Percentiles rank a stretch among this genome's conserved stretches.
phyloP scores from a whole-genome alignment of 371 early-diverging fungal genomes.

The Circinella minor region DNA sequence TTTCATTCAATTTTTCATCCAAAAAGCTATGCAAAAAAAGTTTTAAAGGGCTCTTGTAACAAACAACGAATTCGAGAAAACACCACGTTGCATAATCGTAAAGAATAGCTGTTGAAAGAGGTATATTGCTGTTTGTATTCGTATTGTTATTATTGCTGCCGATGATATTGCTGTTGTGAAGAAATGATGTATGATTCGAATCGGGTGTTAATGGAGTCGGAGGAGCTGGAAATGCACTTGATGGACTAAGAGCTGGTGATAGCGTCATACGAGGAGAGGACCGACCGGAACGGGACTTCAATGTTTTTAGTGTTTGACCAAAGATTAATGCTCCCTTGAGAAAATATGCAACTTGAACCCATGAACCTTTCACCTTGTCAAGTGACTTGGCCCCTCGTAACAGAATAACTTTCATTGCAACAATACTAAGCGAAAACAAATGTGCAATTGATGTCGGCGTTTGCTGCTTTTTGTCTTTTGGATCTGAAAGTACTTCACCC shows the following conservation, averaged over 20 bases:
- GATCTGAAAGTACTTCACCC: constrained; percentile 17
- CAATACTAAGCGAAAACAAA: constrained; percentile 50
- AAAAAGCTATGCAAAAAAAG: constrained; percentile 56
- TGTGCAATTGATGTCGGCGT: constrained; percentile 34
- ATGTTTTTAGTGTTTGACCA: constrained; percentile 38
- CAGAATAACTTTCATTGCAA: constrained; percentile 60
- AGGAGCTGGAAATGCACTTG: constrained; percentile 10
- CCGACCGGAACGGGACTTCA: constrained; percentile 16
- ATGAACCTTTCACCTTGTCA: constrained; percentile 47
- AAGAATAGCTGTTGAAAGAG: constrained; percentile 26
- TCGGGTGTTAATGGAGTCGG: constrained; percentile 15
- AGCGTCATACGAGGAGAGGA: constrained; percentile 22
- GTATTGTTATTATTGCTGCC: too few relatives aligned
- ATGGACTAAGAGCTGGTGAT: constrained; percentile 22
- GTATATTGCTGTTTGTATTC: neutral
- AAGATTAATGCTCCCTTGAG: constrained; percentile 40
- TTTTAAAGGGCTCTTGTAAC: constrained; percentile 54
- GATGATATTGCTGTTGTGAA: constrained; percentile 1
- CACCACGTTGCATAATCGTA: constrained; percentile 63
- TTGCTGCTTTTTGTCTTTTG: constrained; percentile 46
- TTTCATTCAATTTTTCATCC: constrained; percentile 44
- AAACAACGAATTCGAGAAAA: constrained; percentile 58
- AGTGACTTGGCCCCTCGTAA: constrained; percentile 52
- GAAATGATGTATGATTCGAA: constrained; percentile 15
- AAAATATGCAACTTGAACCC: constrained; percentile 48